Percentiles rank a stretch among this genome's conserved stretches.
Evolutionary conservation across 768 basidiomycete genomes (phyloP).

Genomic region (Pulveroboletus sp.): DNA sequence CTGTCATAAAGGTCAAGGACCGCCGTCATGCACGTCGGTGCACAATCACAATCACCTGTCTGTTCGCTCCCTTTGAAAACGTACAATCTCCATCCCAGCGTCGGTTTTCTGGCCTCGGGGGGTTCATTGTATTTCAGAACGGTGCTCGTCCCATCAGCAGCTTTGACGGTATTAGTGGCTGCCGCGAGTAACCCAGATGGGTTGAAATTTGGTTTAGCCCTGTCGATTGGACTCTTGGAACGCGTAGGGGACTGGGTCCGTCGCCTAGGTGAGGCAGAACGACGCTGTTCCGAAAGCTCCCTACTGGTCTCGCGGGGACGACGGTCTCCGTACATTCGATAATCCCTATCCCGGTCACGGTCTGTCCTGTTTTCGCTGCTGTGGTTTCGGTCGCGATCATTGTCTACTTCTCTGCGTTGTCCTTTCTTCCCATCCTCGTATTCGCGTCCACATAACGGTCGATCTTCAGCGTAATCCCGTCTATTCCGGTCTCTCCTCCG

Average conservation of each 20-base stretch:
- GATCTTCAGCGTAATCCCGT: constrained; percentile 15
- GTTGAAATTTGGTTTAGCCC: constrained; percentile 85
- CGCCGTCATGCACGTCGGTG: not conserved
- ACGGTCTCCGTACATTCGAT: constrained; percentile 30
- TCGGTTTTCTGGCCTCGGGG: constrained; percentile 92
- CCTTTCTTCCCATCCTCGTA: constrained; percentile 18
- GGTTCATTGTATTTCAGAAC: constrained; percentile 98
- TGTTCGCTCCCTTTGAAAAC: constrained; percentile 96
- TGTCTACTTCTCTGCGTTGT: constrained; percentile 10
- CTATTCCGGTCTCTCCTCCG: constrained; percentile 18
- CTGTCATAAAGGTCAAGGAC: constrained; percentile 38
- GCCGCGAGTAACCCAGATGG: constrained; percentile 90
- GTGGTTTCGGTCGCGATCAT: constrained; percentile 10
- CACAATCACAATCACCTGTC: constrained; percentile 74
- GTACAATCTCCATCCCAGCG: constrained; percentile 88
- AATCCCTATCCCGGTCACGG: constrained; percentile 38
- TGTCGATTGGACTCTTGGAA: constrained; percentile 47
- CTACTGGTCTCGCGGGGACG: constrained; percentile 22
- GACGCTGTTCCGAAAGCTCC: constrained; percentile 35
- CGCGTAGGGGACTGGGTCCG: constrained; percentile 40
- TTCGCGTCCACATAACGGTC: constrained; percentile 19
- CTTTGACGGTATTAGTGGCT: constrained; percentile 87
- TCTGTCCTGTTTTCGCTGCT: constrained; percentile 13
- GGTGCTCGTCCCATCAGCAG: constrained; percentile 69
- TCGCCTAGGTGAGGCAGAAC: constrained; percentile 54